These are phyloP conservation scores for Potentilla sterilis DNA, from an alignment of 306 rosid species.

Conservation along the genomic window DNA sequence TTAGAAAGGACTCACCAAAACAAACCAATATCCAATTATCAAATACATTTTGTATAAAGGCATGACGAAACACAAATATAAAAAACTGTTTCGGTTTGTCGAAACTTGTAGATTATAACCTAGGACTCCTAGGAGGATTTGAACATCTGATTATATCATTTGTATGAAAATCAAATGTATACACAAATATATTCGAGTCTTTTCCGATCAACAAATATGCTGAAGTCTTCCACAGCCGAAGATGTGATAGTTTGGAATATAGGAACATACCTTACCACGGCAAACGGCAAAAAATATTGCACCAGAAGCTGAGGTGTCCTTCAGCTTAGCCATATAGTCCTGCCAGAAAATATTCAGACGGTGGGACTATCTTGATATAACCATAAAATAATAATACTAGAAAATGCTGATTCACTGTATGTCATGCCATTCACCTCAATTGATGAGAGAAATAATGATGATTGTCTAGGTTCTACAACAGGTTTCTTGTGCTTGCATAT, in stretches of 20 bases:
- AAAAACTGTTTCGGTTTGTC: neutral
- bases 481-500: constrained; percentile 88
- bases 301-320: constrained; percentile 79
- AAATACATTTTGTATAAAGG: neutral
- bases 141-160: neutral
- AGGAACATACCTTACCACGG: constrained; percentile 81
- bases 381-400: neutral
- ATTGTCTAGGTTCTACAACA: constrained; percentile 89
- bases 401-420: constrained; percentile 22
- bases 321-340: constrained; percentile 84
- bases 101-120: neutral
- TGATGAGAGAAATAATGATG: constrained; percentile 69
- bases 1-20: neutral
- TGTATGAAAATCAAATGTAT: constrained; percentile 1
- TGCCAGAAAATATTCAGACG: constrained; percentile 37
- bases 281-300: constrained; percentile 94
- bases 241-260: constrained; percentile 11
- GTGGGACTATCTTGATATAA: constrained; percentile 18
- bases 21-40: neutral
- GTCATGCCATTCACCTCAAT: constrained; percentile 60
- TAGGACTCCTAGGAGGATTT: constrained; percentile 5
- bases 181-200: neutral
- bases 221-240: constrained; percentile 22
- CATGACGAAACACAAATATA: neutral
- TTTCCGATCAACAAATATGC: constrained; percentile 13